Percentiles rank a stretch among this genome's conserved stretches.
These are phyloP conservation scores for Apostasia ramifera DNA, from an alignment of 106 monocot species.

Conservation along the genomic window DNA sequence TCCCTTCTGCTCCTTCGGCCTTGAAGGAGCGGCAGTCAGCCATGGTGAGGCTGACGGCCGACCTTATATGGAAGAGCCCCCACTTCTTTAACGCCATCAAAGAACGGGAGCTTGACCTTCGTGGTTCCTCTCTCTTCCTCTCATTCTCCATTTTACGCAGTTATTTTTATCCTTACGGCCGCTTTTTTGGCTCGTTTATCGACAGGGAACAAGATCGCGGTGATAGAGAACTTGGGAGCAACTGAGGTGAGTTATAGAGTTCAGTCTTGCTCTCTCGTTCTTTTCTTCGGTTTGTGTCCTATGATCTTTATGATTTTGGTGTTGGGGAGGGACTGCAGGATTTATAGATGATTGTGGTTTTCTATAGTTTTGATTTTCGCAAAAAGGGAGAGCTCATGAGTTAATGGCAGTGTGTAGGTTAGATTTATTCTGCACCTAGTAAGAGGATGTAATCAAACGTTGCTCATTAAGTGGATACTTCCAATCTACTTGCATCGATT, in stretches of 20 bases:
- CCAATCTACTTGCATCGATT: no score
- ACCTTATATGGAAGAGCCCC: constrained; percentile 88
- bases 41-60: constrained; percentile 83
- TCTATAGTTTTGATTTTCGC: no score
- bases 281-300: neutral
- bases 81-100: constrained; percentile 96
- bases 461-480: no score
- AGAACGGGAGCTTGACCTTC: constrained; percentile 85
- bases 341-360: no score
- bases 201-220: constrained; percentile 91
- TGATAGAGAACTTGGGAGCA: constrained; percentile 90
- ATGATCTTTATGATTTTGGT: neutral
- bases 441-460: no score
- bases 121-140: constrained; percentile 29
- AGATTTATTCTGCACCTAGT: no score
- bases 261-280: neutral
- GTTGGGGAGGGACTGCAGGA: no score
- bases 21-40: neutral
- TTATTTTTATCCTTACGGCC: neutral
- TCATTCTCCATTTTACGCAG: neutral
- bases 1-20: neutral
- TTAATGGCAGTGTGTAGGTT: no score
- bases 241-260: constrained; percentile 59
- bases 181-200: neutral
- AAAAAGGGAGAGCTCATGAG: no score